A percentile compares a stretch with the other conserved stretches of the same genome.
Evolutionary conservation across 495 filamentous ascomycete genomes (phyloP).

Genomic region (Daldinia caldariorum): DNA sequence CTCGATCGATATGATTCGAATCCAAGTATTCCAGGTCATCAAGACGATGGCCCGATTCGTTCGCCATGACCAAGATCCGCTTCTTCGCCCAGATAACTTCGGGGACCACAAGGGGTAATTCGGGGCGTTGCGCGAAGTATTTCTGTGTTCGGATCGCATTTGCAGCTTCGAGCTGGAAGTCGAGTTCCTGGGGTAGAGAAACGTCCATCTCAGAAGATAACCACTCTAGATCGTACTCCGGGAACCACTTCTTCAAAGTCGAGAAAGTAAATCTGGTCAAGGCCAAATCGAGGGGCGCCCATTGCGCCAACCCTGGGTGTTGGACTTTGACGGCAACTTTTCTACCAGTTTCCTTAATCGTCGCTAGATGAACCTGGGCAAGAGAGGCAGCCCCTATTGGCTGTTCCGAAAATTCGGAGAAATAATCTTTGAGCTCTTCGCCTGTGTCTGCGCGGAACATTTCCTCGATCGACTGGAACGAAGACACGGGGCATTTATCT

Average conservation of each 20-base stretch:
- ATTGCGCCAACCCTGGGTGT: slow-evolving; percentile 89
- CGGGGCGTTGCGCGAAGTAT: slow-evolving; percentile 75
- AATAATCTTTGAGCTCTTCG: slow-evolving; percentile 78
- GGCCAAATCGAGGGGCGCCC: slow-evolving; percentile 87
- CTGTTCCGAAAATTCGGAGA: slow-evolving; percentile 78
- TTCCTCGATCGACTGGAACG: slow-evolving; percentile 83
- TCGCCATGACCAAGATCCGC: slow-evolving; percentile 96
- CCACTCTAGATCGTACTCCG: slow-evolving; percentile 97
- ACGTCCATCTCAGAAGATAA: slow-evolving; percentile 90
- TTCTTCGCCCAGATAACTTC: slow-evolving; percentile 89
- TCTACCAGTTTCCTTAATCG: slow-evolving; percentile 80
- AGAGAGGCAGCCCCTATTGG: slow-evolving; percentile 94
- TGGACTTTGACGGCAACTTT: slow-evolving; percentile 99
- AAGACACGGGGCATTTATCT: slow-evolving; percentile 94
- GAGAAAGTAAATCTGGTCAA: slow-evolving; percentile 90
- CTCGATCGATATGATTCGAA: slow-evolving; percentile 84
- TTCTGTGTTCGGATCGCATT: slow-evolving; percentile 82
- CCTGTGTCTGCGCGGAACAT: slow-evolving; percentile 91
- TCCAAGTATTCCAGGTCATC: slow-evolving; percentile 92
- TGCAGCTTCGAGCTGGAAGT: slow-evolving; percentile 86
- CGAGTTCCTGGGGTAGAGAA: slow-evolving; percentile 88
- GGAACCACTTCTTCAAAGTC: slow-evolving; percentile 90
- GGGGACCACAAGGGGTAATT: slow-evolving; percentile 85
- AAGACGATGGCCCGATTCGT: slow-evolving; percentile 82
- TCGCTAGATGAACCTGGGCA: slow-evolving; percentile 95